These are phyloP conservation scores for Phaeophleospora eucalypticola DNA, from an alignment of 2,329 filamentous ascomycete genomes.

Conservation along the genomic window DNA sequence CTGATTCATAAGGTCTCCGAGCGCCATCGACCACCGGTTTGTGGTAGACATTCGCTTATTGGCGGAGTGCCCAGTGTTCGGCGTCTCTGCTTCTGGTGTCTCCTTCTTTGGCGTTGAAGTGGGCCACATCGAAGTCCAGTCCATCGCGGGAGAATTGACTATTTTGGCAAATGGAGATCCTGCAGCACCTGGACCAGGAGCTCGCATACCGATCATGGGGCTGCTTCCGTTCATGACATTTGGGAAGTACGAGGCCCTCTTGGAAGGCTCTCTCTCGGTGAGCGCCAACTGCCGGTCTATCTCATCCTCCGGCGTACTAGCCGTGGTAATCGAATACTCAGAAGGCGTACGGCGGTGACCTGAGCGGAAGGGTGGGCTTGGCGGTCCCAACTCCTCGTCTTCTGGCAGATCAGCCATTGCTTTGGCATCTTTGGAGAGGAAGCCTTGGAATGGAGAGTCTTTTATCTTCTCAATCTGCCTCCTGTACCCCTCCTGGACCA, in stretches of 20 bases:
- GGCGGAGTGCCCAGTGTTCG: not conserved
- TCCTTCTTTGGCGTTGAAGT: not conserved
- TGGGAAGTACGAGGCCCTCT: slow-evolving; percentile 25
- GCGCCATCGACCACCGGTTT: slow-evolving; percentile 13
- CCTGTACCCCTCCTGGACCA: slow-evolving; percentile 67
- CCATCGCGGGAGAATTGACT: not conserved
- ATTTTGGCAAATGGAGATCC: not conserved
- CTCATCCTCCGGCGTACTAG: too few relatives aligned
- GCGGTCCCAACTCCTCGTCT: not conserved
- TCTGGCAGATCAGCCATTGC: slow-evolving; percentile 3
- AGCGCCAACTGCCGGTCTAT: slow-evolving; percentile 27
- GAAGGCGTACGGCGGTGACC: not conserved
- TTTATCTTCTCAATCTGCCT: slow-evolving; percentile 47
- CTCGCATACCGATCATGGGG: slow-evolving; percentile 23
- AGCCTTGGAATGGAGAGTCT: slow-evolving; percentile 31
- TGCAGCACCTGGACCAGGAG: slow-evolving; percentile 2
- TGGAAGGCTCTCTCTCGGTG: slow-evolving; percentile 22
- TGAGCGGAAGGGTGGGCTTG: slow-evolving; percentile 5
- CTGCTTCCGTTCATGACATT: slow-evolving; percentile 25
- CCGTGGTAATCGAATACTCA: not conserved
- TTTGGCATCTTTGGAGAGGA: slow-evolving; percentile 24
- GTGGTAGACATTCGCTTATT: not conserved
- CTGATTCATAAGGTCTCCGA: slow-evolving; percentile 19
- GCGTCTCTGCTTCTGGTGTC: not conserved
- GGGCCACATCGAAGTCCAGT: not conserved